Conservation (phyloP, 441 rosid genomes). For the Breynia disticha region DNA sequence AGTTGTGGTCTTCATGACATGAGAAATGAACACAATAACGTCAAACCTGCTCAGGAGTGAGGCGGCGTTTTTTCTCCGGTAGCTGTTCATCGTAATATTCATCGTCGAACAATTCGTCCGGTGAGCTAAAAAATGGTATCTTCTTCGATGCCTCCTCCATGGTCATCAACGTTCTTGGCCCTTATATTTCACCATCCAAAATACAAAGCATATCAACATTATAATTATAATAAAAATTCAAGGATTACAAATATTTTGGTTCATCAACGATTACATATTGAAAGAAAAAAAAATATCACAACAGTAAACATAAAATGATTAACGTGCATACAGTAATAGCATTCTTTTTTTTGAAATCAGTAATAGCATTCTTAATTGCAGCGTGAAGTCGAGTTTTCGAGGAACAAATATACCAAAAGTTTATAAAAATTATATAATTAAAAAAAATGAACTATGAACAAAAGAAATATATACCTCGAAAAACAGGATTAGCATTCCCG, state of each 20-base stretch:
- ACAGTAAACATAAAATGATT: neutral
- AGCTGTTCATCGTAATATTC: constrained; percentile 71
- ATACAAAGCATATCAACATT: neutral
- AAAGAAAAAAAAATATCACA: neutral
- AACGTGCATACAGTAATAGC: no score
- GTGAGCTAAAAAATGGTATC: constrained; percentile 66
- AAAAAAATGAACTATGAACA: neutral
- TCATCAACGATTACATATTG: no score
- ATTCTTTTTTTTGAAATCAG: no score
- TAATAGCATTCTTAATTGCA: no score
- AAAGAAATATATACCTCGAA: constrained; percentile 29
- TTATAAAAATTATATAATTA: neutral
- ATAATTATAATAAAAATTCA: neutral
- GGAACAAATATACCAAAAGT: no score
- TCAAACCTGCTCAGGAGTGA: constrained; percentile 62
- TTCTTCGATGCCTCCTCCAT: constrained; percentile 58
- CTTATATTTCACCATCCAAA: constrained; percentile 21
- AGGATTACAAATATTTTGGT: no score
- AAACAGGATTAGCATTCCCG: constrained; percentile 36
- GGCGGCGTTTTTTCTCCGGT: constrained; percentile 89
- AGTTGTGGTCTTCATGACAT: no score
- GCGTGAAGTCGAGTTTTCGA: no score
- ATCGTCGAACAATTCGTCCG: constrained; percentile 64
- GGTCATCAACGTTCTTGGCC: constrained; percentile 43
- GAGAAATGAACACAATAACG: no score